Evolutionary conservation across 495 filamentous ascomycete species (phyloP).

Genomic region (Physcia stellaris): DNA sequence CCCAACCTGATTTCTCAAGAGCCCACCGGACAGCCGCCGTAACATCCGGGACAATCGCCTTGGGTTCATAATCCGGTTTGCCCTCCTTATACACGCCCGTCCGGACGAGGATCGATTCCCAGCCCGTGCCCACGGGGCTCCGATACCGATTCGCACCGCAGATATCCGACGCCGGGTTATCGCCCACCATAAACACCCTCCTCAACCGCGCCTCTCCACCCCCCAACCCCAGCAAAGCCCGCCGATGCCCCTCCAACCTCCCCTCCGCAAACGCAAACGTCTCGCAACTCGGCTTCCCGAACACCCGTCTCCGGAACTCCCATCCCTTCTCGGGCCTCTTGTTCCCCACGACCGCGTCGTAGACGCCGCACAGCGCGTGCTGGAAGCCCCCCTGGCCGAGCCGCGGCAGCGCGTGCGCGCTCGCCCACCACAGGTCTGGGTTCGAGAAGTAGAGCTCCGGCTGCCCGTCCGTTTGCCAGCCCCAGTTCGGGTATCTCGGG

Average conservation of each 20-base stretch:
- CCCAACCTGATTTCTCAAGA: conserved; percentile 35
- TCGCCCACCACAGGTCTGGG: conserved; percentile 80
- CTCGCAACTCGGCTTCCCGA: conserved; percentile 66
- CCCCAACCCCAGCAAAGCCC: conserved; percentile 21
- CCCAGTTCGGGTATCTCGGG: conserved; percentile 47
- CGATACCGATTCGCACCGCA: conserved; percentile 68
- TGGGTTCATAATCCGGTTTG: conserved; percentile 39
- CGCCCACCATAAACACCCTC: conserved; percentile 91
- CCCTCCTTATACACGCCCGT: conserved; percentile 69
- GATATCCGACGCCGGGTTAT: conserved; percentile 91
- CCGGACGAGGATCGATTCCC: conserved; percentile 68
- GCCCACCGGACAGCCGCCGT: conserved; percentile 52
- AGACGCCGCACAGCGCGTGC: conserved; percentile 64
- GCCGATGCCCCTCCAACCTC: conserved; percentile 48
- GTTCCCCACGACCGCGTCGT: conserved; percentile 57
- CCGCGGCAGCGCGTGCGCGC: conserved; percentile 68
- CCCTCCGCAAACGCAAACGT: conserved; percentile 81
- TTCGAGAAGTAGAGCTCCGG: conserved; percentile 78
- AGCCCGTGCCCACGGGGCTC: conserved; percentile 52
- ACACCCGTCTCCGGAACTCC: conserved; percentile 48
- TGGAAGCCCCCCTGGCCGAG: conserved; percentile 90
- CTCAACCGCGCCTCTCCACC: conserved; percentile 29
- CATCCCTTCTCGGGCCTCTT: conserved; percentile 28
- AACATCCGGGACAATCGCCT: conserved; percentile 53
- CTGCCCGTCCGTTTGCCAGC: conserved; percentile 67